Evolutionary conservation across 441 rosid species (phyloP), one percentile per base, ranked within the genome.

Genomic region (Gossypium gossypioides): DNA sequence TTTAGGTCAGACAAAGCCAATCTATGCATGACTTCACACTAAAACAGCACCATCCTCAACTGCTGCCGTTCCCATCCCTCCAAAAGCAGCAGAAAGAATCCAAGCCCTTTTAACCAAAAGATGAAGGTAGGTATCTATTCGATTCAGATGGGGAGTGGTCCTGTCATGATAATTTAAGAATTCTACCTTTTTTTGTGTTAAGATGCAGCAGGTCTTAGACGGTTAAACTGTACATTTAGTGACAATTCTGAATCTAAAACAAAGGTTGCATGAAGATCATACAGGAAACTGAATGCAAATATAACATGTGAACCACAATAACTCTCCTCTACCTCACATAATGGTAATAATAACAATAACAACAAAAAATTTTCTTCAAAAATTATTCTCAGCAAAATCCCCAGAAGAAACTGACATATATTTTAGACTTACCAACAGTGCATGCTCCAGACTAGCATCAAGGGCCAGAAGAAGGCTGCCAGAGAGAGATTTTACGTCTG

Each of bases 391-490:
- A 37, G 2, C 15, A n/a, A 3, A 3, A 29, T 29, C 13, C 56
- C 12, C 40, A 51, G 46, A 16, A 68, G 57, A 51, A 68, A 21
- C 66, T 40, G 4, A 71, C 51, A 40, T 65, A 42, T 32, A n/a
- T 0, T 58, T 27, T 60, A 40, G 75, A 79, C 97, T 84, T 87
- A 96, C 99, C 98, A 96, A 75, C 73, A 93, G 89, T 52, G 99
- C 91, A 85, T 96, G 97, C 54, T 92, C 98, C 70, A 96, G 81
- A 85, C 98, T 91, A 57, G 98, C 98, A 86, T 96, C 98, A 76
- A 96, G 99, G 73, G 96, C 97, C 72, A 89, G 84, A 77, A 96
- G 85, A 80, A 96, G 91, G 79, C 88, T 81, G 76, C 83, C 82
- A 55, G 99, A 90, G 56, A 93, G 93, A 84, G 76, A 78, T 85